Evolutionary conservation across 2,329 filamentous ascomycete genomes (phyloP), one percentile per base, ranked within the genome.

Genomic region (Diaporthe velutina): DNA sequence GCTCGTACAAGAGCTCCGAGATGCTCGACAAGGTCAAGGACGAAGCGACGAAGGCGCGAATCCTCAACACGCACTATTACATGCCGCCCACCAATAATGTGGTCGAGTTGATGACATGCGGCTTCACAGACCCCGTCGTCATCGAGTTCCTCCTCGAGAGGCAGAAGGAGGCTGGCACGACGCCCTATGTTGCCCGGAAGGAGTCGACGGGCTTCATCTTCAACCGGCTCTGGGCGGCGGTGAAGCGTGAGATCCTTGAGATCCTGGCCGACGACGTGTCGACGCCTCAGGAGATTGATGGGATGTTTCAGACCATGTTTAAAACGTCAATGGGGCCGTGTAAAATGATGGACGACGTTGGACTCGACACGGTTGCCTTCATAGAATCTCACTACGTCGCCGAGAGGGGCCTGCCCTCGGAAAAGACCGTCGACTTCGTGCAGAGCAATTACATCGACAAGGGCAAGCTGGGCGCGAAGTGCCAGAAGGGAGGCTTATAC

Each of bases 1-100:
- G 87, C 0, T 89, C 87, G 0, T 90, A 86, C 82, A 88, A 87
- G 77, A 86, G 86, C 0, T 81, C 83, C 0, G 83, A 88, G 71
- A 86, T 90, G 84, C 76, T 90, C 0, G 82, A 79, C 2, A 84
- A 85, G 30, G 80, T 90, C 2, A 76, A 30, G 48, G 48, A 79
- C 0, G 81, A 83, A 0, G 79, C 78, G 1, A 83, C 83, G 0
- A 86, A 83, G 73, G 66, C 60, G 3, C 81, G 82, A 4, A 76
- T 83, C 22, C 76, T 83, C 38, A 83, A 83, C 77, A 82, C 80
- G 50, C 82, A 83, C 72, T 83, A 83, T 73, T 81, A 81, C 76
- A 81, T 83, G 64, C 82, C 82, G 30, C 82, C 82, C 19, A 71
- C 75, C 3, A 80, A 79, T 70, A 80, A 78, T 28, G 78, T 81